Percentiles rank a stretch among this genome's conserved stretches.
phyloP scores from a whole-genome alignment of 2,329 filamentous ascomycete species.

The Eutypella sp. region DNA sequence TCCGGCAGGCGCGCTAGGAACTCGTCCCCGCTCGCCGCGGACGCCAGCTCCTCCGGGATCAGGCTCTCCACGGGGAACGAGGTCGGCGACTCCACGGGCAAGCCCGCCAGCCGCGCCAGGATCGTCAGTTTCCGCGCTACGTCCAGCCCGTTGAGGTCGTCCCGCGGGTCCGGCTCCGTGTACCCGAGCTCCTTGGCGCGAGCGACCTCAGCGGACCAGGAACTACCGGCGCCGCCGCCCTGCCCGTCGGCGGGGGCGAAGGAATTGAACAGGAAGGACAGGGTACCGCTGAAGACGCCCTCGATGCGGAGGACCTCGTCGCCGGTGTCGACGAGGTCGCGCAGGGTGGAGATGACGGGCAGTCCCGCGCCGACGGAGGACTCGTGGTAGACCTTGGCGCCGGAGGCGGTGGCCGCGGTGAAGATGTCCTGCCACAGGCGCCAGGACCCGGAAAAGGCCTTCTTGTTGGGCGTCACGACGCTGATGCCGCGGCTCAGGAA shows the following conservation, averaged over 20 bases:
- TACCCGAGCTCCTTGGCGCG: constrained; percentile 92
- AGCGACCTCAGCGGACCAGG: constrained; percentile 86
- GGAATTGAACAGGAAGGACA: constrained; percentile 97
- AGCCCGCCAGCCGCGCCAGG: constrained; percentile 76
- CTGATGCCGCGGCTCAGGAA: constrained; percentile 79
- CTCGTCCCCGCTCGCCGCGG: constrained; percentile 70
- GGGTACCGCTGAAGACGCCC: constrained; percentile 94
- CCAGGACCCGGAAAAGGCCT: constrained; percentile 82
- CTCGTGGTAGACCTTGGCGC: constrained; percentile 89
- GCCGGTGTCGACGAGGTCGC: constrained; percentile 90
- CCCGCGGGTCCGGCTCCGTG: constrained; percentile 81
- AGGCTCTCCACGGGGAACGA: constrained; percentile 91
- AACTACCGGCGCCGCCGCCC: constrained; percentile 67
- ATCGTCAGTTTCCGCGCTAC: constrained; percentile 97
- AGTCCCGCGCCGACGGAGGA: constrained; percentile 90
- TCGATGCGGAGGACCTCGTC: constrained; percentile 90
- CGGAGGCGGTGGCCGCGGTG: constrained; percentile 60
- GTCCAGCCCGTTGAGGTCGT: constrained; percentile 82
- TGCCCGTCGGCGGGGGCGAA: constrained; percentile 82
- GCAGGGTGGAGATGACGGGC: constrained; percentile 87
- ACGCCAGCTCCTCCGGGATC: constrained; percentile 83
- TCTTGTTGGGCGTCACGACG: constrained; percentile 97
- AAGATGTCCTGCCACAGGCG: constrained; percentile 87
- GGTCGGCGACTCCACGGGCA: constrained; percentile 76
- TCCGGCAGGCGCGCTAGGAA: constrained; percentile 76